A percentile compares a stretch with the other conserved stretches of the same genome.
These are phyloP conservation scores for maize (Zea mays) DNA, from an alignment of 176 grass and related monocot genomes.

Conservation along the genomic window DNA sequence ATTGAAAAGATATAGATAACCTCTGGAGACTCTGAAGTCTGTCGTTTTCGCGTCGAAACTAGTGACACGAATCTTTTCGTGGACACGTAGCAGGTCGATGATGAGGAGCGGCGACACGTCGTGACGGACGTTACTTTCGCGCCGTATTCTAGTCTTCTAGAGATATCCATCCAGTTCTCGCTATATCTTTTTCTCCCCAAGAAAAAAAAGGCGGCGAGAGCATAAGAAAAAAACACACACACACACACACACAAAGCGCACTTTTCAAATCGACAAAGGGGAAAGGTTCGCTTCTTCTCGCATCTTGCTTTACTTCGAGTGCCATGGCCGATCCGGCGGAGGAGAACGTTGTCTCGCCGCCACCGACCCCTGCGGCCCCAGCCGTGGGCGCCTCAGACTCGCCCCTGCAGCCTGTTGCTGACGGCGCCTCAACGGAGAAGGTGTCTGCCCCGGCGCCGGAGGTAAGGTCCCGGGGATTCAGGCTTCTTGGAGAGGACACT, in stretches of 20 bases:
- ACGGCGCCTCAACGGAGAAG: conserved; percentile 43
- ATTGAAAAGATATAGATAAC: too few relatives aligned
- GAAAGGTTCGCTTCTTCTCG: not conserved
- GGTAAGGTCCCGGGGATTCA: conserved; percentile 46
- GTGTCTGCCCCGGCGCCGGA: conserved; percentile 20
- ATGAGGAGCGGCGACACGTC: not conserved
- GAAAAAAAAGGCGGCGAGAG: not conserved
- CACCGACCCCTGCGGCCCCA: conserved; percentile 45
- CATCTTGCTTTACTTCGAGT: not conserved
- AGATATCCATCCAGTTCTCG: conserved; percentile 18
- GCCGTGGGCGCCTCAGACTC: conserved; percentile 26
- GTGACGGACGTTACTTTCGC: not conserved
- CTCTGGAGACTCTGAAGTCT: too few relatives aligned
- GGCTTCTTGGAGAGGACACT: conserved; percentile 74
- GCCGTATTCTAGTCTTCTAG: conserved; percentile 41
- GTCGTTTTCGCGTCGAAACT: too few relatives aligned
- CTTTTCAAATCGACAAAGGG: conserved; percentile 2
- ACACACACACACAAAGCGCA: not conserved
- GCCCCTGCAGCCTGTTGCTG: conserved; percentile 29
- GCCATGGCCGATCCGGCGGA: conserved; percentile 53
- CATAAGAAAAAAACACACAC: not conserved
- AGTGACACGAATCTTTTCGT: not conserved
- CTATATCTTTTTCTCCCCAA: not conserved
- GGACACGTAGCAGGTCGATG: not conserved
- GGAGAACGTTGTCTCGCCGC: conserved; percentile 49